Percentiles rank a stretch among this genome's conserved stretches.
Evolutionary conservation across 805 yeast species (phyloP).

Genomic region (Kazachstania taianensis): DNA sequence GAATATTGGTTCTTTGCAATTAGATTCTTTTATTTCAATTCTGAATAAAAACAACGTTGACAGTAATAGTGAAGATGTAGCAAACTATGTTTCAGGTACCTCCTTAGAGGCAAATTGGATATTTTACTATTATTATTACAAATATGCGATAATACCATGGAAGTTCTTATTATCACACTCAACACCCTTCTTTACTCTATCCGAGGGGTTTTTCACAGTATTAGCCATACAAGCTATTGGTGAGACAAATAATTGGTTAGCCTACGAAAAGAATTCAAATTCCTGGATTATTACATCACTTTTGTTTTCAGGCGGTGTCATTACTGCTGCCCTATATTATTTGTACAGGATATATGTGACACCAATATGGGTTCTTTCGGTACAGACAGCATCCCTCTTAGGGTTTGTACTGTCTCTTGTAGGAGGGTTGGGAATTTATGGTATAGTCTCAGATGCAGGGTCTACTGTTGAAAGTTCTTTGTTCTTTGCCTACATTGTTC

Average conservation of each 20-base stretch:
- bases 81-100: background rate
- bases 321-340: conserved; percentile 69
- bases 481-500: conserved; percentile 81
- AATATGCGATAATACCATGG: conserved; percentile 54
- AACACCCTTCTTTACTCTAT: conserved; percentile 78
- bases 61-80: background rate
- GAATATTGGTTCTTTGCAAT: conserved; percentile 17
- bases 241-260: conserved; percentile 64
- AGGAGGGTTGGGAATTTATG: conserved; percentile 64
- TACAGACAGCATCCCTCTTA: conserved; percentile 67
- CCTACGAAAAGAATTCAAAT: conserved; percentile 44
- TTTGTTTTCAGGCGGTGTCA: conserved; percentile 59
- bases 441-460: conserved; percentile 74
- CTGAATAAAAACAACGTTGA: conserved; percentile 14
- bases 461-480: conserved; percentile 85
- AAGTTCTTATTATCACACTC: conserved; percentile 58
- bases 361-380: conserved; percentile 60
- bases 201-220: conserved; percentile 90
- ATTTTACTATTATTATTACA: conserved; percentile 27
- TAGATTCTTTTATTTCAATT: conserved; percentile 13
- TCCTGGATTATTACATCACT: conserved; percentile 70
- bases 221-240: conserved; percentile 90
- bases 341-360: conserved; percentile 74
- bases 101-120: conserved; percentile 17
- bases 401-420: conserved; percentile 80